Evolutionary conservation across 345 rosid species (phyloP).

Genomic region (Boechera stricta): DNA sequence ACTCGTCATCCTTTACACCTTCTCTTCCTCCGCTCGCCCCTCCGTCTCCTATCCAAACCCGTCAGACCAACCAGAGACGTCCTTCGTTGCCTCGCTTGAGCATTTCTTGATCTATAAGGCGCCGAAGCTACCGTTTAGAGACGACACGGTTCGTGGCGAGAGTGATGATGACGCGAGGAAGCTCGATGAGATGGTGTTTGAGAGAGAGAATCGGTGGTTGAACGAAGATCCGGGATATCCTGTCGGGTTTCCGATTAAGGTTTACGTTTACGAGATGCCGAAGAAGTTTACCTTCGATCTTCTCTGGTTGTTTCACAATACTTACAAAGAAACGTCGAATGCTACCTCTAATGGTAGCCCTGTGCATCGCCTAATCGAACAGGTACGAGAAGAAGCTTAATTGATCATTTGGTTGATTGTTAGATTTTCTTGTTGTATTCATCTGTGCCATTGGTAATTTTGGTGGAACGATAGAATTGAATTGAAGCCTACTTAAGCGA

Average conservation of each 20-base stretch:
- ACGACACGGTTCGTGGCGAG: constrained; percentile 48
- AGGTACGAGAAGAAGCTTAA: constrained; percentile 49
- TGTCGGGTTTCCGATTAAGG: constrained; percentile 60
- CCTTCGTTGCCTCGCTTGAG: constrained; percentile 77
- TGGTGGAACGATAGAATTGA: background rate
- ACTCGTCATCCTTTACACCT: constrained; percentile 37
- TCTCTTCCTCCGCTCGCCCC: constrained; percentile 36
- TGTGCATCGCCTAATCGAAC: constrained; percentile 92
- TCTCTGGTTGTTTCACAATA: constrained; percentile 69
- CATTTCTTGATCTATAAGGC: constrained; percentile 54
- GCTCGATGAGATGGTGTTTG: constrained; percentile 55
- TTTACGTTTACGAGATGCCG: constrained; percentile 94
- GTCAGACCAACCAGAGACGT: constrained; percentile 52
- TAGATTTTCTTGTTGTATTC: background rate
- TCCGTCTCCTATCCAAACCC: constrained; percentile 9
- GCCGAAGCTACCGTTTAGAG: constrained; percentile 41
- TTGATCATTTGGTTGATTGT: constrained; percentile 8
- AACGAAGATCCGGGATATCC: constrained; percentile 58
- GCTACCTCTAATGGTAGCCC: constrained; percentile 98
- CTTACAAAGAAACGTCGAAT: constrained; percentile 75
- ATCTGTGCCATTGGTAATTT: background rate
- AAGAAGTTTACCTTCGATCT: constrained; percentile 81
- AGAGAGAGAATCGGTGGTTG: constrained; percentile 54
- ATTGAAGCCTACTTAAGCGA: background rate
- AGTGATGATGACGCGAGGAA: constrained; percentile 47